Evolutionary conservation across 2,329 filamentous ascomycete genomes (phyloP), one percentile per base, ranked within the genome.

Genomic region (Neopestalotiopsis sp.): DNA sequence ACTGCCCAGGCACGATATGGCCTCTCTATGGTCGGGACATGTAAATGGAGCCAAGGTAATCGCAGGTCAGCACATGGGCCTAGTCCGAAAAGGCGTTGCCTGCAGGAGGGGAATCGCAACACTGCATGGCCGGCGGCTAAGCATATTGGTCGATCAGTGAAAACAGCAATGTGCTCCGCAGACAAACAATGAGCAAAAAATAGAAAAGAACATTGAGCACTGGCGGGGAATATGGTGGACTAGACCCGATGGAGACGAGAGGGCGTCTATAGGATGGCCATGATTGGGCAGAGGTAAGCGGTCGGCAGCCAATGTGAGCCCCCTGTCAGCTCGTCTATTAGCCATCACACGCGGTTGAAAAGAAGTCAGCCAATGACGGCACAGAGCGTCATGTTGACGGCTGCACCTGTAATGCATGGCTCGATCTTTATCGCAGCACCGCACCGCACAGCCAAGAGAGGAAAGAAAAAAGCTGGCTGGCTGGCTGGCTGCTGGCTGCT

Each of bases 51-150:
- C 71, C 70, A 71, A 71, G 72, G 70, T 72, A 72, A 72, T 74
- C 72, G 74, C 71, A 73, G 72, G 72, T 68, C 71, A 72, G 69
- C 68, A 74, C 70, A 72, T 67, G 68, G 65, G 65, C 66, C 70
- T 70, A 73, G 71, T 59, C 71, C 71, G 71, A 71, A 74, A 71
- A 71, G 71, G 72, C 72, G 70, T 73, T 74, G 72, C 71, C 71
- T 75, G 71, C 74, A 73, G 74, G 70, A 69, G 73, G 76, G 69
- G 71, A 75, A 68, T 74, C 45, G 76, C 76, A 74, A 58, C 30
- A 59, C 79, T 80, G 80, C 79, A 82, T 69, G 76, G 69, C 75
- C 78, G 80, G 81, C 81, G 81, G 81, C 74, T 83, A 83, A 79
- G 77, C 76, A 76, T 71, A 71, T 70, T 73, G 74, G 73, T 30